Base-by-base conservation (phyloP, 352 stramenopile species). In the Globisporangium iwayamae region DNA sequence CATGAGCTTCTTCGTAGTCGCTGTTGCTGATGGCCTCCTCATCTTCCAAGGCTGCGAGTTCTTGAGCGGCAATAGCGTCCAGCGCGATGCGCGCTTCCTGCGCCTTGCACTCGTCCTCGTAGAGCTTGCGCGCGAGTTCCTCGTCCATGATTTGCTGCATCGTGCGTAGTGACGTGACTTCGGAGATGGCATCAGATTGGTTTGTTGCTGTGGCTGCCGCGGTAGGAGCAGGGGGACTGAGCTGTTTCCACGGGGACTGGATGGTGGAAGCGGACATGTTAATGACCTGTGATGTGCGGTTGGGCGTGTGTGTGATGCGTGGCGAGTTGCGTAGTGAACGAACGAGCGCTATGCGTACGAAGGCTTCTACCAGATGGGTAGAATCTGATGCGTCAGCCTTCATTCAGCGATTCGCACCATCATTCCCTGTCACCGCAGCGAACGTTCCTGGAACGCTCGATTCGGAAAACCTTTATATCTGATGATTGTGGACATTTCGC, bases 111-210 rank as follows among this genome's bases (percentile, higher is more conserved):
- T 81, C 74, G 34, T 70, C 48, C 38, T 81, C 66, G 6, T 78
- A 62, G 43, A 87, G 61, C 59, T 84, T 69, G 16, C 63, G 60
- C 3, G 78, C 78, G 34, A 90, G 61, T 58, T 86, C 76, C 61
- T 86, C 80, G 66, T 90, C 80, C 71, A 87, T 80, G 63, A 90
- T 86, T 56, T 90, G 74, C 71, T 86, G 80, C 34, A 87, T 68
- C 32, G 61, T 85, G 13, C 36, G 34, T 13, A 30, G 51, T 4
- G 51, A 45, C 20, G 51, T 38, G 51, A 25, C 51, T 57, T 36
- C 2, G 14, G 50, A 39, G 25, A 56, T n/a, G 14, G 50, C 3
- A 16, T 10, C 9, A 14, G 7, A 5, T 46, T 46, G 14, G 30
- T 18, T 57, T 43, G 39, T 20, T 43, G 25, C 16, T 6, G 22